A percentile compares a stretch with the other conserved stretches of the same genome.
Conservation (phyloP, 768 basidiomycete genomes). For the Pisolithus orientalis region DNA sequence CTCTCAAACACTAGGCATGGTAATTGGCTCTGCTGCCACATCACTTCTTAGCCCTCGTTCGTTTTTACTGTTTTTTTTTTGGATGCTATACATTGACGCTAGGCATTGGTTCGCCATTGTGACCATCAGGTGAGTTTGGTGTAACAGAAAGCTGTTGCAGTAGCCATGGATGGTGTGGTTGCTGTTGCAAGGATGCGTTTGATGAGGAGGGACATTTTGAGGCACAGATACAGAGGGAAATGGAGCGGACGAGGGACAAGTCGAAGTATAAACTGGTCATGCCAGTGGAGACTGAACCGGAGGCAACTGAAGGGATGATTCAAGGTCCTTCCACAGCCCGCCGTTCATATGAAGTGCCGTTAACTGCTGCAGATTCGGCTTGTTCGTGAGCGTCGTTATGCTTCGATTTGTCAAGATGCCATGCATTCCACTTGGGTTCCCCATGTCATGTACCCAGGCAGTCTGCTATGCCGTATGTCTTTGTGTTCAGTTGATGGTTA, state of each 20-base stretch:
- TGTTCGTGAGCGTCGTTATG: background rate
- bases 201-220: constrained; percentile 16
- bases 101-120: background rate
- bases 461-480: no score
- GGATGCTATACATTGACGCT: background rate
- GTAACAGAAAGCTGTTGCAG: constrained; percentile 8
- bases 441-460: no score
- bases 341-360: background rate
- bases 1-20: constrained; percentile 1
- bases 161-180: constrained; percentile 13
- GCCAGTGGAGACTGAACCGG: constrained; percentile 8
- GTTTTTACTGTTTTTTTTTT: background rate
- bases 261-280: constrained; percentile 1
- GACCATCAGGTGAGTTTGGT: constrained; percentile 5
- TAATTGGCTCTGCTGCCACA: constrained; percentile 5
- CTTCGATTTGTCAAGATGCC: no score
- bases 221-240: constrained; percentile 8
- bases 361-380: background rate
- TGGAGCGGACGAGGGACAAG: constrained; percentile 17
- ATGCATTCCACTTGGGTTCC: no score
- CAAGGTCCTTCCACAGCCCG: background rate
- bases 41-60: constrained; percentile 11
- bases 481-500: no score
- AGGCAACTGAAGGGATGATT: constrained; percentile 1
- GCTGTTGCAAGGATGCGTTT: constrained; percentile 12